A percentile compares a stretch with the other conserved stretches of the same genome.
Conservation (phyloP, 352 stramenopile genomes). For the Phytophthora fragariaefolia region DNA sequence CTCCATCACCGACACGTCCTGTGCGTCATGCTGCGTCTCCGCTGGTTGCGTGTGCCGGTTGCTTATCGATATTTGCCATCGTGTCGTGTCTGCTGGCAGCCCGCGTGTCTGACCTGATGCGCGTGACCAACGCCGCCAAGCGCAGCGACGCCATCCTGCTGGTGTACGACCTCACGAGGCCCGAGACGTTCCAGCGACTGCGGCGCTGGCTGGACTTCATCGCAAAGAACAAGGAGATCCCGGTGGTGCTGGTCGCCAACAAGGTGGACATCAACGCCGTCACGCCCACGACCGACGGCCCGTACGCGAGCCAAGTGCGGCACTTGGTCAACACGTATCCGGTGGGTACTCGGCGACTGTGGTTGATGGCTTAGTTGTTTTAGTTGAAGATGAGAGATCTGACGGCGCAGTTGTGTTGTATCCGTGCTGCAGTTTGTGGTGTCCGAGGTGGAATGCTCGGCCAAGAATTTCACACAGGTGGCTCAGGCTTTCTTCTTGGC, state of each 20-base stretch:
- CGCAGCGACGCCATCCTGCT: slow-evolving; percentile 87
- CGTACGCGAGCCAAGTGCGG: slow-evolving; percentile 76
- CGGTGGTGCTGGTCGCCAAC: slow-evolving; percentile 89
- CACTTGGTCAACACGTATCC: slow-evolving; percentile 78
- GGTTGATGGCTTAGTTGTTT: neutral
- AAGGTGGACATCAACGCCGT: slow-evolving; percentile 87
- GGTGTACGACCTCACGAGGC: slow-evolving; percentile 87
- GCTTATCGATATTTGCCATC: neutral
- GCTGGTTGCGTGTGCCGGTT: neutral
- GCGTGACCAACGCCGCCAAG: slow-evolving; percentile 85
- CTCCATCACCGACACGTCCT: slow-evolving; percentile 90
- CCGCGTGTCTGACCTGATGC: slow-evolving; percentile 81
- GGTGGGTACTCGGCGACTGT: slow-evolving; percentile 30
- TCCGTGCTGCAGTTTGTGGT: slow-evolving; percentile 82
- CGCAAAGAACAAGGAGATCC: slow-evolving; percentile 86
- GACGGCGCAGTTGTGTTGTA: neutral
- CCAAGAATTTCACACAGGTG: slow-evolving; percentile 90
- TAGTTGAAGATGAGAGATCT: neutral
- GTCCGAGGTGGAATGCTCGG: slow-evolving; percentile 84
- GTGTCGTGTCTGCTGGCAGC: slow-evolving; percentile 40
- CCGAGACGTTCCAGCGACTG: slow-evolving; percentile 86
- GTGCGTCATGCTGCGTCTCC: slow-evolving; percentile 39
- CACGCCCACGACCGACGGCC: slow-evolving; percentile 59
- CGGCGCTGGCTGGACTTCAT: slow-evolving; percentile 88
- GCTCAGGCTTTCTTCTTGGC: slow-evolving; percentile 89